Evolutionary conservation across 768 basidiomycete genomes (phyloP).

Genomic region (Lactarius psammicola): DNA sequence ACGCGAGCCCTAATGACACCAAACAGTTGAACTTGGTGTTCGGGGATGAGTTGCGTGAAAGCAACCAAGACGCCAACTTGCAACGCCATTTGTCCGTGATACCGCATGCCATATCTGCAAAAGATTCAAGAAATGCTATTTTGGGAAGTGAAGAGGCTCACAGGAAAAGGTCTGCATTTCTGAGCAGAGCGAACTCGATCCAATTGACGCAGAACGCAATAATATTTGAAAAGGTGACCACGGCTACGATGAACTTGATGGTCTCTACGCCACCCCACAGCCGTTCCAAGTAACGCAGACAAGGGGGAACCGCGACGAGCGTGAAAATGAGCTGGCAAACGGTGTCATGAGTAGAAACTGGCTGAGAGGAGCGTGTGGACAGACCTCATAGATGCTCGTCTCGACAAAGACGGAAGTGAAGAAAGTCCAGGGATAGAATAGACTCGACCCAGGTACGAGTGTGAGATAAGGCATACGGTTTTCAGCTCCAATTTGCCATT

Average conservation of each 20-base stretch:
- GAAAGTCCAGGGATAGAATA: conserved; percentile 92
- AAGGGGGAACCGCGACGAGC: conserved; percentile 73
- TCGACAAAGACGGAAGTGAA: conserved; percentile 89
- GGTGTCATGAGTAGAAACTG: conserved; percentile 18
- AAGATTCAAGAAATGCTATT: neutral
- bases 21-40: conserved; percentile 94
- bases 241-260: conserved; percentile 79
- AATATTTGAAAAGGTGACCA: conserved; percentile 77
- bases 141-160: conserved; percentile 42
- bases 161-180: conserved; percentile 74
- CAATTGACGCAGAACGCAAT: conserved; percentile 88
- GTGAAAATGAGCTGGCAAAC: conserved; percentile 67
- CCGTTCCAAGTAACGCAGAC: conserved; percentile 87
- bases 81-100: conserved; percentile 91
- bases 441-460: conserved; percentile 73
- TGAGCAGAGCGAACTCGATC: conserved; percentile 75
- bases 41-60: conserved; percentile 96
- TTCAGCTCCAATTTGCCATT: conserved; percentile 48
- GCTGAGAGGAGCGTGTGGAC: conserved; percentile 33
- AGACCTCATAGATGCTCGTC: conserved; percentile 76
- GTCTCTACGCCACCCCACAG: conserved; percentile 91
- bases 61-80: conserved; percentile 90
- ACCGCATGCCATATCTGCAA: conserved; percentile 78
- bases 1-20: conserved; percentile 83
- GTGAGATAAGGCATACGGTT: conserved; percentile 64